Evolutionary conservation across 805 yeast species (phyloP), one percentile per base, ranked within the genome.

Genomic region (Kazachstania viticola): DNA sequence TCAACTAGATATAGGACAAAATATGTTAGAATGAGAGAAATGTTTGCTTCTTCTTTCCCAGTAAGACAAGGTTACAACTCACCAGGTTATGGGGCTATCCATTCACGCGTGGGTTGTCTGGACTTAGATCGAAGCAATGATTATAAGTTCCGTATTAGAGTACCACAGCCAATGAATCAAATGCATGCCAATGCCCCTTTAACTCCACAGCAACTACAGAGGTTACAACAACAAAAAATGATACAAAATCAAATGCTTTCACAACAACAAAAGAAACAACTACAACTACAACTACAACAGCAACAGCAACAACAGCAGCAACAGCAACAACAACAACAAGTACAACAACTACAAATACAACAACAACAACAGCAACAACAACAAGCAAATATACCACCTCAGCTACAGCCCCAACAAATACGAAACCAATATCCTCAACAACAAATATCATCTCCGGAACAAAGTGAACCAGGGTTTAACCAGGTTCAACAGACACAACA

Each of bases 21-120:
- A 35, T 83, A 82, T 45, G 65, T 91, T 45, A 71, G 93, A 38
- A 79, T 84, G 81, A 69, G 97, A 42, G 98, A 91, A 54, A 82
- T 87, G 77, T 81, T 88, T 58, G 94, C 95, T 1, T 73, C 81
- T 37, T 88, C 95, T 2, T 55, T 55, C 30, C 37, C 49, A 5
- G 42, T 52, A 4, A 52, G 46, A 33, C 51, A 46, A 14, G 59
- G 59, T 1, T 55, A 42, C 2, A 66, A 81, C 11, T 63, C 80
- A 8, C 83, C 75, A 9, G 68, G 81, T 26, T 70, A 76, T 33
- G 64, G 68, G 21, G 60, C 69, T 1, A 58, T 68, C 34, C 65
- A 64, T 35, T 71, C 71, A 32, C 70, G 73, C 5, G 72, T 75
- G 25, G 93, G 93, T 11, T 81, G 85, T 4, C 59, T 81, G 35